phyloP scores from a whole-genome alignment of 345 rosid species.

The Heritiera fomes region DNA sequence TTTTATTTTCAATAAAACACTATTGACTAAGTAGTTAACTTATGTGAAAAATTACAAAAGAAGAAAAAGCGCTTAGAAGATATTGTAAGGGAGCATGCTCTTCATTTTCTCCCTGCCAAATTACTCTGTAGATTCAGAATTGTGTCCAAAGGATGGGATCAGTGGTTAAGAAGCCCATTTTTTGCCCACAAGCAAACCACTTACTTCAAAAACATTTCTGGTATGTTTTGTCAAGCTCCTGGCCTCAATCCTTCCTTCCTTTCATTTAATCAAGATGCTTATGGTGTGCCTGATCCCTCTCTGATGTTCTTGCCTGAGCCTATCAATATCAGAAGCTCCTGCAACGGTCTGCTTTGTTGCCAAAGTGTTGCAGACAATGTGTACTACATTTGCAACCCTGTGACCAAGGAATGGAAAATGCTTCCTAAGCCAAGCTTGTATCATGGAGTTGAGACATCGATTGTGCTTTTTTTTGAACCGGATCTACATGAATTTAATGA shows the following conservation, averaged over 20 bases:
- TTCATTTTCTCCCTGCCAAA: conserved; percentile 52
- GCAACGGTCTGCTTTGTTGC: conserved; percentile 54
- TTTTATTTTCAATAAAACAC: no score
- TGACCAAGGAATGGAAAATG: conserved; percentile 40
- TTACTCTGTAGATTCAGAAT: conserved; percentile 32
- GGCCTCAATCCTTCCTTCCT: conserved; percentile 27
- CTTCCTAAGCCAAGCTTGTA: conserved; percentile 36
- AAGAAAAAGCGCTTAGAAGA: conserved; percentile 33
- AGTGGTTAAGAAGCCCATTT: conserved; percentile 34
- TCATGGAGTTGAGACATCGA: conserved; percentile 43
- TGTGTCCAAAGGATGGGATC: conserved; percentile 48
- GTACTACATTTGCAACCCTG: conserved; percentile 57
- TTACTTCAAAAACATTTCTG: conserved; percentile 33
- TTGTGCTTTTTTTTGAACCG: conserved; percentile 47
- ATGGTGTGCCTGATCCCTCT: conserved; percentile 50
- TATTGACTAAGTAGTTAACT: no score
- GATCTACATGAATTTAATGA: conserved; percentile 34
- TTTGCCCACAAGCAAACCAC: conserved; percentile 45
- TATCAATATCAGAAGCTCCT: conserved; percentile 40
- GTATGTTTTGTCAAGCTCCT: conserved; percentile 39
- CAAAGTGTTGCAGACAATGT: conserved; percentile 39
- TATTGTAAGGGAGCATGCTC: conserved; percentile 40
- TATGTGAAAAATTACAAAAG: no score
- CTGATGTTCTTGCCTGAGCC: conserved; percentile 48
- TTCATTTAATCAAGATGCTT: conserved; percentile 35